Base-by-base conservation (phyloP, 2,329 filamentous ascomycete genomes). In the Ophiostoma australiae region DNA sequence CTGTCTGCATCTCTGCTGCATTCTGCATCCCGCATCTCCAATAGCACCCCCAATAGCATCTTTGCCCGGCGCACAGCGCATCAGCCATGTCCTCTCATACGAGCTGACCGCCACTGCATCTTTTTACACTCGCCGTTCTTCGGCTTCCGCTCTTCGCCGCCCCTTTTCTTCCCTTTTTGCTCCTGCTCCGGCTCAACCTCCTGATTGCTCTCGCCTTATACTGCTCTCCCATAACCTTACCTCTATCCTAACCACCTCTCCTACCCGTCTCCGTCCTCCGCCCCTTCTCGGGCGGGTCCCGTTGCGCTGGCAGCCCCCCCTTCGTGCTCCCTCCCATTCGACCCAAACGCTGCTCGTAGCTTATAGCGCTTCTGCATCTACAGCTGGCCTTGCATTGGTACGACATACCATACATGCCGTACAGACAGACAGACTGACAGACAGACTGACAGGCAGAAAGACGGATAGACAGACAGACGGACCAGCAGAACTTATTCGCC, bases 341-440 rank as follows among this genome's bases (percentile, higher is more conserved):
- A 67, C 3, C 66, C 11, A 48, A 11, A 41, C 11, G 37, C 66
- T 23, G 63, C 63, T n/a, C 61, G 20, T 41, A 31, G 66, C 27
- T 39, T 33, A 37, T 66, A 39, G 37, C 66, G n/a, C 37, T 17
- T 48, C 39, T 48, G 66, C 31, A 37, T 69, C 48, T 55, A 33
- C 37, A 67, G 37, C 67, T 68, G 67, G 41, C 27, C 41, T 68
- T 68, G 67, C 67, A 75, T 75, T 73, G 73, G 75, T 75, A 73
- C 73, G 70, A 73, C 72, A 63, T 70, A 63, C 69, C 61, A 33
- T 65, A 65, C 61, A 58, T 58, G 20, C 44, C 44, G 7, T 48
- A 48, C 17, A n/a, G 44, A 48, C 17, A 48, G 44, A 48, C 44
- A 48, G 39, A 41, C 39, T 15, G 39, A 41, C 39, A 15, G 37